Percentiles rank a stretch among this genome's conserved stretches.
phyloP scores from a whole-genome alignment of 1,284 basidiomycete genomes.

The Baeospora myosura region DNA sequence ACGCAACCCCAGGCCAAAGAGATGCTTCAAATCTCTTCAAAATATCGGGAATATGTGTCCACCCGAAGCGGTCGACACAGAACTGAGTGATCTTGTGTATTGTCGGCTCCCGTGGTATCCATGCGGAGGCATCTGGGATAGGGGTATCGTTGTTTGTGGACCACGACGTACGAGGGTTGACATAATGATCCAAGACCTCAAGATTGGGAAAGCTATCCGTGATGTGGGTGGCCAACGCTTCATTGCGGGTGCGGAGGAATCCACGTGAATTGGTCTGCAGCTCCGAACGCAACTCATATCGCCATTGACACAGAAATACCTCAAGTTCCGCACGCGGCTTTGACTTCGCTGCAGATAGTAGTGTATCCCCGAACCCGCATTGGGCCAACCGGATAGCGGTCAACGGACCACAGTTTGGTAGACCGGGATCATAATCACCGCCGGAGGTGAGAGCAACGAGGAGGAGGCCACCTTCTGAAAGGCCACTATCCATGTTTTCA shows the following conservation, averaged over 20 bases:
- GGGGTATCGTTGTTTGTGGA: too few species aligned
- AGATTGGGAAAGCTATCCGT: not conserved
- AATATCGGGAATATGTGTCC: not conserved
- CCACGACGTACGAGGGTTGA: not conserved
- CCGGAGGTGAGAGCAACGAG: not conserved
- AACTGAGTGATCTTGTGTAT: not conserved
- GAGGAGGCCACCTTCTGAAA: not conserved
- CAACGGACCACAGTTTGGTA: not conserved
- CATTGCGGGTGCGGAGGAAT: not conserved
- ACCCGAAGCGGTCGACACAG: not conserved
- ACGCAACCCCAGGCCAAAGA: not conserved
- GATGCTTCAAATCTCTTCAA: not conserved
- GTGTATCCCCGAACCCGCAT: not conserved
- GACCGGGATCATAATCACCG: not conserved
- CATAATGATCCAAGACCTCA: not conserved
- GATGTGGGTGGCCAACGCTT: not conserved
- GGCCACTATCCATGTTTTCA: not conserved
- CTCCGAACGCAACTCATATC: not conserved
- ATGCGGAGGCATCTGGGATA: not conserved
- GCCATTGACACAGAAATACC: not conserved
- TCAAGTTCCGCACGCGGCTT: not conserved
- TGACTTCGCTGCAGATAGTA: constrained; percentile 5
- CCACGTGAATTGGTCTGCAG: not conserved
- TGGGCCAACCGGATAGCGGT: not conserved
- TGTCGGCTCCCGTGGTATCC: not conserved